Evolutionary conservation across 2,329 filamentous ascomycete species (phyloP).

Genomic region (Calonectria crousiana): DNA sequence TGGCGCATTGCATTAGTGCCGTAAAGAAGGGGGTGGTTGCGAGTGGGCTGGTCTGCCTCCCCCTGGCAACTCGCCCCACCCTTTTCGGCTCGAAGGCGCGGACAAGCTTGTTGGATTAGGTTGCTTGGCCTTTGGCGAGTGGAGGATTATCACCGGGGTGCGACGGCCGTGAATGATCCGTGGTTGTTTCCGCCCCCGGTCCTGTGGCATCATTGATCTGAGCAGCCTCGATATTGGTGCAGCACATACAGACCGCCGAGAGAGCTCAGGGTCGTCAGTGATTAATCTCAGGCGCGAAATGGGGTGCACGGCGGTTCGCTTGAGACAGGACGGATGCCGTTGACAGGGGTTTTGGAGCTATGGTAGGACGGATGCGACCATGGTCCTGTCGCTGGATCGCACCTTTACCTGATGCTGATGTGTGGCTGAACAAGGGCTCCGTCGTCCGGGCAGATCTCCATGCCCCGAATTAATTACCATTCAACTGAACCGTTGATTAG

Average conservation of each 20-base stretch:
- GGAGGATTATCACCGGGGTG: conserved; percentile 5
- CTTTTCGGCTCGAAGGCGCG: conserved; percentile 1
- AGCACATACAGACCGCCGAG: neutral
- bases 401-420: conserved; percentile 23
- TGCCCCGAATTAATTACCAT: conserved; percentile 3
- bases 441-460: conserved; percentile 5
- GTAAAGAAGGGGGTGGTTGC: conserved; percentile 6
- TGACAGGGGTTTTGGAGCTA: neutral
- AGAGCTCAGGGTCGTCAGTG: neutral
- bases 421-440: conserved; percentile 16
- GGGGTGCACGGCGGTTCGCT: neutral
- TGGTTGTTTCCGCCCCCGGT: neutral
- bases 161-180: conserved; percentile 4
- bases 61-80: conserved; percentile 2
- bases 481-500: conserved; percentile 10
- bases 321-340: neutral
- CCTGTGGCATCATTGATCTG: neutral
- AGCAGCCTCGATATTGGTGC: neutral
- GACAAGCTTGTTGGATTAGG: conserved; percentile 16
- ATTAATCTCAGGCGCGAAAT: conserved; percentile 2
- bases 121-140: neutral
- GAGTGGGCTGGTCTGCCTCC: neutral
- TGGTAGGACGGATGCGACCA: conserved; percentile 10
- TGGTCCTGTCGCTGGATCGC: conserved; percentile 13
- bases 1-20: conserved; percentile 34